Base-by-base conservation (phyloP, 2,329 filamentous ascomycete genomes). In the Ceratocystis diversiconidia region DNA sequence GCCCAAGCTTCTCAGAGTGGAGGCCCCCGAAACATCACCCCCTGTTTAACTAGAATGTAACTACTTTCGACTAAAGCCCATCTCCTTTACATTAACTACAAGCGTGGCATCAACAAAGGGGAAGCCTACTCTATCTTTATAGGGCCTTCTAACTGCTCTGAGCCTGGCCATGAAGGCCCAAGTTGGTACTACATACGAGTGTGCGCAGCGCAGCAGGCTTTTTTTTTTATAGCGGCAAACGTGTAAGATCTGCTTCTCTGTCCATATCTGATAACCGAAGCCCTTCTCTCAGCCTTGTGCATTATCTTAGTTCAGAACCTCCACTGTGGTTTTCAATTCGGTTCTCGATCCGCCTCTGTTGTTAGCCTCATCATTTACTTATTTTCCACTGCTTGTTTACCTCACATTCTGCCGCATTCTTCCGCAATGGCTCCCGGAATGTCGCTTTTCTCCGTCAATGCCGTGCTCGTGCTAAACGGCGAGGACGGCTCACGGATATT, bases 401-500 rank as follows among this genome's bases (percentile, higher is more conserved):
- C 57, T 25, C 5, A 2, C 57, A 48, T 17, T 17, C 50, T 17
- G 17, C 17, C 50, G 10, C 36, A 25, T n/a, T 22, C 22, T 32
- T 43, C 50, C 59, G 52, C 64, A 69, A 90, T 91, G 88, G 83
- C 86, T 70, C 85, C 86, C 69, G 84, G 85, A 77, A 85, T 90
- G 78, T 87, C 86, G 69, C 82, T 91, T 57, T 87, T 88, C 79
- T 85, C 86, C 72, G 82, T 91, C 73, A 87, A 89, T 75, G 88
- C 88, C 73, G 82, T 92, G 74, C 81, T 90, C 70, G 85, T 92
- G 71, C 85, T 92, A 74, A 85, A 87, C 72, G 86, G 87, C 68
- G 90, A 96, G 77, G 92, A 97, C 76, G 89, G 89, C 73, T 88
- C 88, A 68, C 85, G 92, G 75, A 89, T 97, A 78, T 90, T 96